Percentiles rank a stretch among this genome's conserved stretches.
phyloP scores from a whole-genome alignment of 805 yeast genomes.

The Sugiyamaella floridensis region DNA sequence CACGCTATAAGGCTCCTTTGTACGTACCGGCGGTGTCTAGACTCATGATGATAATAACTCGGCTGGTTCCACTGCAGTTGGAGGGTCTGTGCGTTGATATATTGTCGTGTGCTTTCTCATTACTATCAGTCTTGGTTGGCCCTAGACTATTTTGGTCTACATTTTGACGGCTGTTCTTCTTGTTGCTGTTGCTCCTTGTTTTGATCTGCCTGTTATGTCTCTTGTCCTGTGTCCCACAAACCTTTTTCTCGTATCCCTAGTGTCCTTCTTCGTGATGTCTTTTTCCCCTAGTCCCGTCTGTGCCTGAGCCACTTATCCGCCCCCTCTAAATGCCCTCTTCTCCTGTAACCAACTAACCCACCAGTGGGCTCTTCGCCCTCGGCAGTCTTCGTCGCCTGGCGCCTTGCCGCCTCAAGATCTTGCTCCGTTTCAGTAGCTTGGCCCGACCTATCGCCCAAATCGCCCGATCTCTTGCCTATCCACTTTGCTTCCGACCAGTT shows the following conservation, averaged over 20 bases:
- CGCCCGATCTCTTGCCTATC: slow-evolving; percentile 9
- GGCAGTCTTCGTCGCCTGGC: slow-evolving; percentile 20
- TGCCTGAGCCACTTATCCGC: no score
- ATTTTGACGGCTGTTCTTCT: no score
- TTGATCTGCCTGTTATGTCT: neutral
- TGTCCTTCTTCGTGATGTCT: neutral
- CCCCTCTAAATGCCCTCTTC: no score
- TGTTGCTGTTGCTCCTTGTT: neutral
- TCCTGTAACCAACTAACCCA: neutral
- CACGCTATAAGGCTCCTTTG: no score
- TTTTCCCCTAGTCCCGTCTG: neutral
- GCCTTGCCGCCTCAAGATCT: slow-evolving; percentile 15
- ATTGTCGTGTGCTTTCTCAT: neutral
- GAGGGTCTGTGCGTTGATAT: no score
- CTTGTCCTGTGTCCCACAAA: no score
- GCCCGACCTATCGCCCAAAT: slow-evolving; percentile 11
- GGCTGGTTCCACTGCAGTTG: no score
- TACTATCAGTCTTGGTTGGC: no score
- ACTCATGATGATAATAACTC: no score
- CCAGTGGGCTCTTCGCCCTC: slow-evolving; percentile 20
- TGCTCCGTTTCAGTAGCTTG: slow-evolving; percentile 19
- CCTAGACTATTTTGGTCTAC: no score
- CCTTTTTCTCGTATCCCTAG: neutral
- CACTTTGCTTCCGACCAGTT: slow-evolving; percentile 12
- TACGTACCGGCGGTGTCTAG: no score